These are phyloP conservation scores for Agaricus subrufescens DNA, from an alignment of 768 basidiomycete species.

Conservation along the genomic window DNA sequence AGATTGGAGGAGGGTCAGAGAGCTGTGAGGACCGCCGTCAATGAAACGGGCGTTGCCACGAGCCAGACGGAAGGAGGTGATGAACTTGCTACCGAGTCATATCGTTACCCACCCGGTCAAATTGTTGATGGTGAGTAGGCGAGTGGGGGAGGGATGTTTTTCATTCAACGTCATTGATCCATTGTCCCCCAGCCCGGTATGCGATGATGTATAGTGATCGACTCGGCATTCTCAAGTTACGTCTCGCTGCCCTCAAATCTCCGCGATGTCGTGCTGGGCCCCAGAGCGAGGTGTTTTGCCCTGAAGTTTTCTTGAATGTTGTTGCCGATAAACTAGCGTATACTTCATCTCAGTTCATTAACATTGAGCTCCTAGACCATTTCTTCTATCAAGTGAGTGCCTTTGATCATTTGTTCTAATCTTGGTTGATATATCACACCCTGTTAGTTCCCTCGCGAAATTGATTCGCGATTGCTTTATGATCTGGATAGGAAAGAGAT, in stretches of 20 bases:
- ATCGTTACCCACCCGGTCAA: slow-evolving; percentile 88
- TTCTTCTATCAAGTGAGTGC: slow-evolving; percentile 91
- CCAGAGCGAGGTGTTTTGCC: slow-evolving; percentile 85
- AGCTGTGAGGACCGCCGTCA: slow-evolving; percentile 42
- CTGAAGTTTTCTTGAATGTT: slow-evolving; percentile 94
- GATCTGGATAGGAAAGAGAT: slow-evolving; percentile 92
- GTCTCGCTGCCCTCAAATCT: slow-evolving; percentile 81
- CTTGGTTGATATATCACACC: not conserved
- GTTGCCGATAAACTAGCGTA: slow-evolving; percentile 96
- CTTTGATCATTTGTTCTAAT: not conserved
- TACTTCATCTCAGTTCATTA: slow-evolving; percentile 97
- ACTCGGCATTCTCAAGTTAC: slow-evolving; percentile 76
- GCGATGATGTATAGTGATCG: slow-evolving; percentile 87
- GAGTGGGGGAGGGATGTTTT: not conserved
- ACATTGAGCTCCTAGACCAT: slow-evolving; percentile 95
- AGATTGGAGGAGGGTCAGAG: slow-evolving; percentile 72
- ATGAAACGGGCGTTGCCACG: slow-evolving; percentile 15
- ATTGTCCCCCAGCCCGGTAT: slow-evolving; percentile 65
- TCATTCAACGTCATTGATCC: slow-evolving; percentile 4
- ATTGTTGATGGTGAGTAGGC: slow-evolving; percentile 79
- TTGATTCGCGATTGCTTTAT: slow-evolving; percentile 89
- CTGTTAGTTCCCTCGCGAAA: slow-evolving; percentile 89
- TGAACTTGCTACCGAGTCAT: slow-evolving; percentile 60
- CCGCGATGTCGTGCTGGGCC: slow-evolving; percentile 87
- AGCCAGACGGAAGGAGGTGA: slow-evolving; percentile 28